Base-by-base conservation (phyloP, 441 rosid species). In the Flueggea neowawraea region DNA sequence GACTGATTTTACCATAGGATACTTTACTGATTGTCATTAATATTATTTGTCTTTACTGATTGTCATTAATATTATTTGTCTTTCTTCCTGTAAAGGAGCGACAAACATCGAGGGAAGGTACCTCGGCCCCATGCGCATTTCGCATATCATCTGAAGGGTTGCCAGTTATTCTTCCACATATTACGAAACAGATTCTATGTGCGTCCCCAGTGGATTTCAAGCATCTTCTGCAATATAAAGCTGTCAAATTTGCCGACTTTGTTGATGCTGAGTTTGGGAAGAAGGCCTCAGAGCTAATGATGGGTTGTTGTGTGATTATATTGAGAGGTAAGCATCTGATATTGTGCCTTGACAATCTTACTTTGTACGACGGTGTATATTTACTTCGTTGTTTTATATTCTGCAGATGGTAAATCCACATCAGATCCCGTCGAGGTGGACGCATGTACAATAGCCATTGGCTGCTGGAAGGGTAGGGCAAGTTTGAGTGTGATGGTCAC, bases 81-180 rank as follows among this genome's bases (percentile, higher is more conserved):
- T 16, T 47, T n/a, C 67, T 52, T 31, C 41, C 11, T 16, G 9
- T 49, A 47, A 76, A 95, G 99, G 98, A 88, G 78, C 83, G 95
- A 31, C 99, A 95, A 77, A 72, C 98, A 12, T 77, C 98, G 47
- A 84, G 79, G 64, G 97, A 86, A 73, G 92, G 91, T 55, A 75
- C 81, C 63, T 32, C 80, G 15, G 82, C 81, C 12, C 83, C 90
- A 56, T 95, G 99, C 77, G 49, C 80, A 59, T 95, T 91, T 72
- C 86, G 98, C 53, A 89, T 91, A 84, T 86, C 98, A 6, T 95
- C 98, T 16, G 99, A 95, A 66, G 96, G 99, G 45, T 75, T 95
- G 70, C 95, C 91, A 0, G 83, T 88, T 70, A 83, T 91, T 77
- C 98, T 95, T 65, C 97, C 97, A 8, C 84, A 81, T 74, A 68